A percentile compares a stretch with the other conserved stretches of the same genome.
Conservation (phyloP, 2,329 filamentous ascomycete genomes). For the Sporothrix schenckii region DNA sequence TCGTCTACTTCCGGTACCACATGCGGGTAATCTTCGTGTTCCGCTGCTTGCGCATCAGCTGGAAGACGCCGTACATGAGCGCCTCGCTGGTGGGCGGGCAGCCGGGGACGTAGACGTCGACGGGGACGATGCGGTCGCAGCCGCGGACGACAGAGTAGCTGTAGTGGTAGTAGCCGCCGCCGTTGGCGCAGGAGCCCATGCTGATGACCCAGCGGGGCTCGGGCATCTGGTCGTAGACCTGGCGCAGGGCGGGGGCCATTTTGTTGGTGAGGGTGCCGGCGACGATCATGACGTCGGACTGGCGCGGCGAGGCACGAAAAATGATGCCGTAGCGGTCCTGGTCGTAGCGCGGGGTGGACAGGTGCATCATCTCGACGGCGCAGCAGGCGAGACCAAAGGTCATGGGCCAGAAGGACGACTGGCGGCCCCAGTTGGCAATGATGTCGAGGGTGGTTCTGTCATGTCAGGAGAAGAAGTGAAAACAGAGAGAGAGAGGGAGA, state of each 20-base stretch:
- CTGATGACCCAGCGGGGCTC: constrained; percentile 81
- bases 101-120: constrained; percentile 69
- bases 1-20: constrained; percentile 54
- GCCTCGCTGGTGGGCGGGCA: constrained; percentile 58
- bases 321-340: constrained; percentile 88
- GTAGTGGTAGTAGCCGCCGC: constrained; percentile 75
- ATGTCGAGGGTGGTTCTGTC: constrained; percentile 74
- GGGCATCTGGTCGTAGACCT: constrained; percentile 95
- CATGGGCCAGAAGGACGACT: constrained; percentile 85
- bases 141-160: constrained; percentile 68
- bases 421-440: constrained; percentile 80
- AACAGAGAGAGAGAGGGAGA: not conserved
- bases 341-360: constrained; percentile 85
- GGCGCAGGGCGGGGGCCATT: constrained; percentile 87
- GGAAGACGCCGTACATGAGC: constrained; percentile 62
- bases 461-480: not conserved
- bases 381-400: constrained; percentile 88
- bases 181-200: constrained; percentile 73
- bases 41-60: constrained; percentile 71
- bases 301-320: constrained; percentile 83
- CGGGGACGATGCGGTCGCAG: constrained; percentile 67
- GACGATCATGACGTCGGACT: constrained; percentile 92
- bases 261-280: constrained; percentile 93
- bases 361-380: constrained; percentile 90
- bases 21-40: constrained; percentile 51